Percentiles rank a stretch among this genome's conserved stretches.
Evolutionary conservation across 2,329 filamentous ascomycete genomes (phyloP).

Genomic region (Fusarium nodosum): DNA sequence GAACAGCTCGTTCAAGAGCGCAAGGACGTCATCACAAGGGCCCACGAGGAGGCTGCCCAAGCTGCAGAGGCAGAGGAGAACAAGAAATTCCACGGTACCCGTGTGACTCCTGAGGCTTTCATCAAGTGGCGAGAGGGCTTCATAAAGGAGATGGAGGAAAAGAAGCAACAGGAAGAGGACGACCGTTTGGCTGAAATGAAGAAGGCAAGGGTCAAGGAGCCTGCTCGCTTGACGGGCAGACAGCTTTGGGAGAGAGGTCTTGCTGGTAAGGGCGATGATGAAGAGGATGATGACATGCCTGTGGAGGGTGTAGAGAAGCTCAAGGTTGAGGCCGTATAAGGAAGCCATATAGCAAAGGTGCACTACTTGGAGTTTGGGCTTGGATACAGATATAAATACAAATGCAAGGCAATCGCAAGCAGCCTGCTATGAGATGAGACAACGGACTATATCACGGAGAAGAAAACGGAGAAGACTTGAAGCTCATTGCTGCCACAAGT

Average conservation of each 20-base stretch:
- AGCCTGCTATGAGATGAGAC: constrained; percentile 25
- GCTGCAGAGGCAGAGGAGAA: constrained; percentile 91
- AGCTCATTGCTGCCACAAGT: constrained; percentile 10
- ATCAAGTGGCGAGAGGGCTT: constrained; percentile 85
- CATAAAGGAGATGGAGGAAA: constrained; percentile 82
- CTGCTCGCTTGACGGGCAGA: constrained; percentile 77
- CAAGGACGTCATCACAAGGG: constrained; percentile 72
- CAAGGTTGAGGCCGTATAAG: constrained; percentile 70
- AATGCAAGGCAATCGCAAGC: constrained; percentile 23
- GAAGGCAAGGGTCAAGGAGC: constrained; percentile 81
- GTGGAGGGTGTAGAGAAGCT: constrained; percentile 77
- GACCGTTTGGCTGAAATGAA: constrained; percentile 86
- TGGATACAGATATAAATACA: constrained; percentile 39
- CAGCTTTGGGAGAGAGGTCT: constrained; percentile 85
- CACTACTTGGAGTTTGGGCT: constrained; percentile 50
- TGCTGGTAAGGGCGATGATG: constrained; percentile 74
- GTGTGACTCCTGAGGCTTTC: constrained; percentile 90
- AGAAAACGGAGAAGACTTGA: constrained; percentile 6
- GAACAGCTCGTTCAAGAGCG: constrained; percentile 85
- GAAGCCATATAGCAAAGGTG: constrained; percentile 11
- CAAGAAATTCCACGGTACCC: constrained; percentile 92
- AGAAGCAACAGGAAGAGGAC: constrained; percentile 75
- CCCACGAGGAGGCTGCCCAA: constrained; percentile 66
- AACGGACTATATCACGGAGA: constrained; percentile 23
- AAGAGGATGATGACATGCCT: constrained; percentile 75